A percentile compares a stretch with the other conserved stretches of the same genome.
Conservation (phyloP, 225 moss, liverwort and hornwort species). For the Sphagnum tenellum region DNA sequence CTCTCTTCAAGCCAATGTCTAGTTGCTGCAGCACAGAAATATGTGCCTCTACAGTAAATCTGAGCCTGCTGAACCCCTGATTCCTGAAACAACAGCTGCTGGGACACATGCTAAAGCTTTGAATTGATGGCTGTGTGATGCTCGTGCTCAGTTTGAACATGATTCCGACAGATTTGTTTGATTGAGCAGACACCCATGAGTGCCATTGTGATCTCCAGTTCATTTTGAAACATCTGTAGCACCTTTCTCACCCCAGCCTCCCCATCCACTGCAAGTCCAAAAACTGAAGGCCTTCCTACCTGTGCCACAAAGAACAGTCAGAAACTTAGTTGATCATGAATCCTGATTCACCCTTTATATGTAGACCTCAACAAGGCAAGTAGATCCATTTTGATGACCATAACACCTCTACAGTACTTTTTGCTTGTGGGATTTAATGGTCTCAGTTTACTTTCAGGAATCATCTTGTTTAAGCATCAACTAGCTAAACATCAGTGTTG, state of each 20-base stretch:
- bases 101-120: slow-evolving; percentile 13
- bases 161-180: slow-evolving; percentile 30
- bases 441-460: not conserved
- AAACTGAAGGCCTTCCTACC: slow-evolving; percentile 74
- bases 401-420: not conserved
- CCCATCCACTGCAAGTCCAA: slow-evolving; percentile 66
- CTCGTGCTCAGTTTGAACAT: slow-evolving; percentile 41
- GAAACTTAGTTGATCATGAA: too few relatives aligned
- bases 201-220: slow-evolving; percentile 75
- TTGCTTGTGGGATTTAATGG: not conserved
- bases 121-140: slow-evolving; percentile 13
- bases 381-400: too few relatives aligned
- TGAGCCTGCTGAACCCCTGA: too few relatives aligned
- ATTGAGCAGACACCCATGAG: slow-evolving; percentile 53
- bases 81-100: too few relatives aligned
- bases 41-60: too few relatives aligned
- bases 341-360: not conserved
- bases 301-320: slow-evolving; percentile 5
- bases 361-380: not conserved
- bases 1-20: too few relatives aligned
- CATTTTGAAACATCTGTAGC: slow-evolving; percentile 61
- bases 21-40: too few relatives aligned
- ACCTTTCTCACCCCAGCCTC: slow-evolving; percentile 64
- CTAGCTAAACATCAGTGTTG: not conserved
- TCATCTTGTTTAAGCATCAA: too few relatives aligned